A percentile compares a stretch with the other conserved stretches of the same genome.
Evolutionary conservation across 805 yeast species (phyloP).

Genomic region (Lipomyces kockii): DNA sequence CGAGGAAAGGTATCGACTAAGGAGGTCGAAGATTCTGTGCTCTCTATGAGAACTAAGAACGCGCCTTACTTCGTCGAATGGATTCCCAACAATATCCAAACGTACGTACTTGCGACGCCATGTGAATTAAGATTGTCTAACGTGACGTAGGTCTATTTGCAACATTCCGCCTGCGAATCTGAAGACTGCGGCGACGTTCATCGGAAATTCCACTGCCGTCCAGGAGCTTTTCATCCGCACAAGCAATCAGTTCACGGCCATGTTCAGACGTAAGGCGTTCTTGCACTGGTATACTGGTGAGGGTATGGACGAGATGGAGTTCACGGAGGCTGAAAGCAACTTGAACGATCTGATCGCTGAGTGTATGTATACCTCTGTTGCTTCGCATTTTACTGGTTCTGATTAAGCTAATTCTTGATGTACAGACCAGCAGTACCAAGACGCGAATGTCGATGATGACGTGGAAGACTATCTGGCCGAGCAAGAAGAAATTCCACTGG

Average conservation of each 20-base stretch:
- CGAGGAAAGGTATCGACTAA: constrained; percentile 91
- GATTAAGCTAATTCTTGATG: neutral
- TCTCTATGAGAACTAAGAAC: constrained; percentile 78
- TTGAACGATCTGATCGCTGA: constrained; percentile 88
- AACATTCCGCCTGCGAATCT: constrained; percentile 84
- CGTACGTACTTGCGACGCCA: constrained; percentile 42
- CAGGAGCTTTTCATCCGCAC: constrained; percentile 89
- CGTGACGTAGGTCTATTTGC: constrained; percentile 63
- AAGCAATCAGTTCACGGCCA: constrained; percentile 85
- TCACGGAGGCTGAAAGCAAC: constrained; percentile 90
- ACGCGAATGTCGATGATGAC: constrained; percentile 73
- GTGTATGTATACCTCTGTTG: constrained; percentile 41
- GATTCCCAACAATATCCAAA: constrained; percentile 95
- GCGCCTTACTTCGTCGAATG: constrained; percentile 87
- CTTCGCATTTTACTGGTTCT: neutral
- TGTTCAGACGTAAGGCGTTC: constrained; percentile 94
- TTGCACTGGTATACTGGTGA: constrained; percentile 95
- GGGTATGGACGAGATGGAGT: constrained; percentile 96
- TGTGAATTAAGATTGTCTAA: neutral
- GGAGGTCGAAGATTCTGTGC: constrained; percentile 95
- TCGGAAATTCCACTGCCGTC: constrained; percentile 91
- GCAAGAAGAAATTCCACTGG: constrained; percentile 54
- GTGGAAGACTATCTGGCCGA: constrained; percentile 63
- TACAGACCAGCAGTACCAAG: constrained; percentile 84
- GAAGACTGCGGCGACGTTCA: constrained; percentile 89